Conservation (phyloP, 2,329 filamentous ascomycete species). For the Microsporum ferrugineum region DNA sequence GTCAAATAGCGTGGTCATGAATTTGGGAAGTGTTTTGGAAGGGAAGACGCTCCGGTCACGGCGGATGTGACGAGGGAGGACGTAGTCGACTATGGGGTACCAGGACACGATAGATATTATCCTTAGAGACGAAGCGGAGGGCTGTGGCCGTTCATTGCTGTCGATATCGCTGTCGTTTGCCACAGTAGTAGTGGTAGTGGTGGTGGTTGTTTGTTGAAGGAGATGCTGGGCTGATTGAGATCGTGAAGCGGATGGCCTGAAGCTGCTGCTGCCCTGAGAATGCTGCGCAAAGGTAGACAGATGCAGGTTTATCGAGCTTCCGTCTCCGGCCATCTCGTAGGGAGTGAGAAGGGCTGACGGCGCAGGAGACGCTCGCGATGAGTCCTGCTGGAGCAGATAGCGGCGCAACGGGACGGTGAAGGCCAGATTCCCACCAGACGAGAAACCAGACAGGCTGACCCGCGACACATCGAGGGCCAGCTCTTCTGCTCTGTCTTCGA, state of each 20-base stretch:
- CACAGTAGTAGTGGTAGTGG: conserved; percentile 11
- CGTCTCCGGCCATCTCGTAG: not conserved
- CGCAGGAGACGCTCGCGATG: conserved; percentile 9
- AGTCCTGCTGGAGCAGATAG: conserved; percentile 20
- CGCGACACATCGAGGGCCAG: conserved; percentile 47
- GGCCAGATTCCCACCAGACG: conserved; percentile 51
- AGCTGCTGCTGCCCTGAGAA: conserved; percentile 7
- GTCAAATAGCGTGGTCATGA: conserved; percentile 41
- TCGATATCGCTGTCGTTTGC: conserved; percentile 3
- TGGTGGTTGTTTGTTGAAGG: conserved; percentile 19
- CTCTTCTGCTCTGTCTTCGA: conserved; percentile 45
- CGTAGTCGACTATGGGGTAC: conserved; percentile 54
- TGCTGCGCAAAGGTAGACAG: not conserved
- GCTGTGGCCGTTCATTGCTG: not conserved
- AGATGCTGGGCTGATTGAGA: conserved; percentile 14
- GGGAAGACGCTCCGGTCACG: conserved; percentile 44
- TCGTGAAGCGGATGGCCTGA: conserved; percentile 11
- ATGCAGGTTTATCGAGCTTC: not conserved
- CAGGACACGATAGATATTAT: conserved; percentile 49
- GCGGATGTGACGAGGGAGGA: conserved; percentile 47
- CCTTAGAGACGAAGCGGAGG: conserved; percentile 26
- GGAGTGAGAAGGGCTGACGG: conserved; percentile 7
- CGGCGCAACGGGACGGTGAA: conserved; percentile 51
- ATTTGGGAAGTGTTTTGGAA: conserved; percentile 37
- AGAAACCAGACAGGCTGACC: conserved; percentile 51